Percentiles rank a stretch among this genome's conserved stretches.
These are phyloP conservation scores for Oryza glaberrima DNA, from an alignment of 176 grass and related monocot genomes.

Conservation along the genomic window DNA sequence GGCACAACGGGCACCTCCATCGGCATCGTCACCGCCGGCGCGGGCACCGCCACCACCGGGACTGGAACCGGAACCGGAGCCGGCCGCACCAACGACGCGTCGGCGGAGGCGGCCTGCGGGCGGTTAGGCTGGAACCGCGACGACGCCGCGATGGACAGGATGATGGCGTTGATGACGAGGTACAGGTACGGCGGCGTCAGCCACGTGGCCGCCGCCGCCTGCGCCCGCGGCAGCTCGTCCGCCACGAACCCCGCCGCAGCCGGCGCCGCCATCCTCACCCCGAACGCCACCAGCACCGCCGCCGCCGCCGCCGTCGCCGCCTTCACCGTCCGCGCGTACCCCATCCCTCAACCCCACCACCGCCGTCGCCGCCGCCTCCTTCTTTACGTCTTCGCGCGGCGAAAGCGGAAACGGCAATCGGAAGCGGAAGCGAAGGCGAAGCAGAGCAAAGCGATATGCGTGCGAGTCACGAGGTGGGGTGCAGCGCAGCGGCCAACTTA, in stretches of 20 bases:
- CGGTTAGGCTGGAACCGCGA: slow-evolving; percentile 62
- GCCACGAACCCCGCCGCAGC: slow-evolving; percentile 45
- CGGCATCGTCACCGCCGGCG: not conserved
- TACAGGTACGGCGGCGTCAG: slow-evolving; percentile 91
- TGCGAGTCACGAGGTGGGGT: not conserved
- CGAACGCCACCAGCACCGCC: slow-evolving; percentile 49
- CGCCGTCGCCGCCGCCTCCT: not conserved
- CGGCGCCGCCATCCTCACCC: slow-evolving; percentile 48
- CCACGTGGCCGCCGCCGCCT: slow-evolving; percentile 50
- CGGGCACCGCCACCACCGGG: slow-evolving; percentile 4
- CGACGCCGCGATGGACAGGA: slow-evolving; percentile 88
- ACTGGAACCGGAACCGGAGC: slow-evolving; percentile 18
- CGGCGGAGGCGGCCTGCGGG: not conserved
- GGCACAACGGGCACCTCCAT: not conserved
- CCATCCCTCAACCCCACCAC: slow-evolving; percentile 43
- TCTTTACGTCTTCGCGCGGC: not conserved
- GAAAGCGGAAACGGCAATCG: not conserved
- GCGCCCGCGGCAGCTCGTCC: slow-evolving; percentile 66
- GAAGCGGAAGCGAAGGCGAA: slow-evolving; percentile 8
- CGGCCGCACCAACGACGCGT: not conserved
- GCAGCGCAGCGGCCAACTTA: slow-evolving; percentile 35
- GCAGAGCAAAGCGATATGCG: not conserved
- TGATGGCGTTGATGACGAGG: slow-evolving; percentile 94
- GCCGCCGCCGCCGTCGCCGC: slow-evolving; percentile 31
- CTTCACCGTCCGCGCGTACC: slow-evolving; percentile 50